These are phyloP conservation scores for Nephelium lappaceum DNA, from an alignment of 345 rosid genomes.

Conservation along the genomic window DNA sequence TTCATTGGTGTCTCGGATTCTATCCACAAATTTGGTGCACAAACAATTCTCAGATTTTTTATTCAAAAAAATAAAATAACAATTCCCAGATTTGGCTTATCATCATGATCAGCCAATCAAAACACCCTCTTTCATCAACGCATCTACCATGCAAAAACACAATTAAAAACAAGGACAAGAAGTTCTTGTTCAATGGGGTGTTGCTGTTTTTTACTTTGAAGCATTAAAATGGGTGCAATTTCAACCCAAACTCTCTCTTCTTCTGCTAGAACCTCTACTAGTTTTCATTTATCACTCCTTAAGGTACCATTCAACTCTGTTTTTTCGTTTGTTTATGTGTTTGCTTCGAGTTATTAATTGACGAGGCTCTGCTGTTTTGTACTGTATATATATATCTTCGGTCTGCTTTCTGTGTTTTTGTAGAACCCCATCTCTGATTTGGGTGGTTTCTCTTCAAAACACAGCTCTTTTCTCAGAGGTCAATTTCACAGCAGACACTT, in stretches of 20 bases:
- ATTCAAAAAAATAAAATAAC: no score
- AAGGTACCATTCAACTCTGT: conserved; percentile 34
- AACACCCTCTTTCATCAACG: neutral
- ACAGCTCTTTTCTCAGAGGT: conserved; percentile 46
- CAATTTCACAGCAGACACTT: conserved; percentile 38
- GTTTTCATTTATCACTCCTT: conserved; percentile 27
- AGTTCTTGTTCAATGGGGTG: conserved; percentile 13
- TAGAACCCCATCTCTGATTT: conserved; percentile 53
- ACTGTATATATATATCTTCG: neutral
- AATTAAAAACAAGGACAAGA: neutral
- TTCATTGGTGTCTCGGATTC: conserved; percentile 5
- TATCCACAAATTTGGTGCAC: conserved; percentile 14
- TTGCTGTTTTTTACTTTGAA: neutral
- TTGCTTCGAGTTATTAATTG: neutral
- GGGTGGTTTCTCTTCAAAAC: conserved; percentile 45
- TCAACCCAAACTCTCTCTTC: conserved; percentile 39
- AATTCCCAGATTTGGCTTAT: no score
- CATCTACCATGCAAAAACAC: conserved; percentile 9
- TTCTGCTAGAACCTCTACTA: conserved; percentile 28
- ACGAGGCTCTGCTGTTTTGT: neutral
- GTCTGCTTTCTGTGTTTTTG: conserved; percentile 11
- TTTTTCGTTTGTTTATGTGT: neutral
- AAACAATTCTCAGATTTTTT: conserved; percentile 1
- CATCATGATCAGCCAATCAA: conserved; percentile 8
- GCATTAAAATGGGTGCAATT: conserved; percentile 35